Conservation (phyloP, 805 yeast genomes). For the Maudiozyma serrabonitensis region DNA sequence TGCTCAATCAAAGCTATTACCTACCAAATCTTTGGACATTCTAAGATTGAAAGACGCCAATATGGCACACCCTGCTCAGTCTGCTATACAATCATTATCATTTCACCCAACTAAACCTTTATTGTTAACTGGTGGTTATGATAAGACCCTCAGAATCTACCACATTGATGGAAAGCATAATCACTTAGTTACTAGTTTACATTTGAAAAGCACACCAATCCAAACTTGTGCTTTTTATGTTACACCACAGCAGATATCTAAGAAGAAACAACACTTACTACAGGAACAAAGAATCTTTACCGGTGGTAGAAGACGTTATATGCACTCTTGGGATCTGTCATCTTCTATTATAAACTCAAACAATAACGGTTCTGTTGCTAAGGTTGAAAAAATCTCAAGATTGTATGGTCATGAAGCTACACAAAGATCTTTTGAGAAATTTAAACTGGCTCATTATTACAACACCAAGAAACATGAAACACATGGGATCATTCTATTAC, state of each 20-base stretch:
- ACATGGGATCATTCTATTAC: constrained; percentile 62
- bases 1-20: constrained; percentile 46
- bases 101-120: constrained; percentile 78
- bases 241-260: constrained; percentile 9
- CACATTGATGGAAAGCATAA: constrained; percentile 85
- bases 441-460: constrained; percentile 49
- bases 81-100: constrained; percentile 76
- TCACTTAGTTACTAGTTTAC: constrained; percentile 71
- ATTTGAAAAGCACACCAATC: constrained; percentile 70
- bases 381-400: constrained; percentile 75
- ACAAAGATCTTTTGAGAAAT: constrained; percentile 81
- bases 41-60: constrained; percentile 85
- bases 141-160: constrained; percentile 73
- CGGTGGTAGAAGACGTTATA: constrained; percentile 84
- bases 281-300: constrained; percentile 50
- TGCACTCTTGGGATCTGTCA: constrained; percentile 86
- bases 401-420: constrained; percentile 84
- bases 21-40: constrained; percentile 64
- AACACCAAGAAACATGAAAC: constrained; percentile 21
- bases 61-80: constrained; percentile 50
- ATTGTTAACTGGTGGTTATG: constrained; percentile 85
- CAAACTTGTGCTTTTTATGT: constrained; percentile 46
- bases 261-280: constrained; percentile 5
- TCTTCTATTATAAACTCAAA: constrained; percentile 33
- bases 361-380: constrained; percentile 17